Base-by-base conservation (phyloP, 345 rosid genomes). In the Heritiera littoralis region DNA sequence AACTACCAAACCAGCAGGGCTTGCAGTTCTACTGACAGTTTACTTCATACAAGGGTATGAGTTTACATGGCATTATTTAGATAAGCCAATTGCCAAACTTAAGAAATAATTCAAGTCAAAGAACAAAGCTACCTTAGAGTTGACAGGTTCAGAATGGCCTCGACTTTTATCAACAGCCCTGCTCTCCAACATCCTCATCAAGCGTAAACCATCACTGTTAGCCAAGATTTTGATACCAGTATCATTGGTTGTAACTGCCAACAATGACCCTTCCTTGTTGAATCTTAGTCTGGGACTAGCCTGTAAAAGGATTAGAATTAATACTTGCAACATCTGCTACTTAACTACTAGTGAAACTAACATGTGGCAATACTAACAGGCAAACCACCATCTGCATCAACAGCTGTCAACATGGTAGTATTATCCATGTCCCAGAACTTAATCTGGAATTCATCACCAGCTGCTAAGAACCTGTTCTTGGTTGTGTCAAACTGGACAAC, bases 371-470 rank as follows among this genome's bases (percentile, higher is more conserved):
- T 38, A 82, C 89, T 83, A 73, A 90, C 93, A 40, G 90, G 88
- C 76, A 90, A 81, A 28, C 90, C 94, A 35, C 94, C 89, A 63
- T 87, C 91, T 9, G 88, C 94, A 71, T 90, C 94, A 67, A 78
- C 80, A 55, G 81, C 80, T 8, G 85, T 84, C 79, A 89, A 80
- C 68, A 86, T 70, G 80, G 69, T 77, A 56, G 64, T 56, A 82
- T 80, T 86, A 63, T 91, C 92, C 92, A 91, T 91, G 77, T 89
- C 91, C 94, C 92, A 91, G 64, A 89, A 85, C 77, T 91, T 91
- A 23, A 91, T 82, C 78, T 80, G 85, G 66, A 82, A 81, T 48
- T 91, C 94, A 74, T 89, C 94, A 69, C 90, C 92, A 80, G 87
- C 92, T 83, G 90, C 94, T 71, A 91, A 81, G 77, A 89, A 85